Percentiles rank a stretch among this genome's conserved stretches.
phyloP scores from a whole-genome alignment of 2,329 filamentous ascomycete species.

The Talaromyces sp. region DNA sequence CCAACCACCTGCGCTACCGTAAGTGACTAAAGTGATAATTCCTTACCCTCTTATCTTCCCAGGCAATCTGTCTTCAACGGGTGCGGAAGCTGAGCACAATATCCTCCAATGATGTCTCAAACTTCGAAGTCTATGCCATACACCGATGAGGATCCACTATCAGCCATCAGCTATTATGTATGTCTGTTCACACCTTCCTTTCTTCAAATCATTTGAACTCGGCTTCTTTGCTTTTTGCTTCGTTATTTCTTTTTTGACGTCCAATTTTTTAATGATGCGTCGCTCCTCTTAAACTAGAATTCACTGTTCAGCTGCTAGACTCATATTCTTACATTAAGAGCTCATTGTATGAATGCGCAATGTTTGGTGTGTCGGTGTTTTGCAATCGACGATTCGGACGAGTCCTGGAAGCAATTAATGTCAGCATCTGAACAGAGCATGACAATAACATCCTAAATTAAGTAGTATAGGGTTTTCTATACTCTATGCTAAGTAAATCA shows the following conservation, averaged over 20 bases:
- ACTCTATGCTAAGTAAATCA: neutral
- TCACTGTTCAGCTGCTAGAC: neutral
- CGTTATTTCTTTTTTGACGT: neutral
- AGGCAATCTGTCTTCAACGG: neutral
- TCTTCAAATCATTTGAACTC: neutral
- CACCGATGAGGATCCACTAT: neutral
- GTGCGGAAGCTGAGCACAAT: neutral
- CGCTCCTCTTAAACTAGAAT: neutral
- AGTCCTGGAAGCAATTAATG: neutral
- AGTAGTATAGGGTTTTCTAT: neutral
- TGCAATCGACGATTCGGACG: neutral
- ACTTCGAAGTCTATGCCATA: neutral
- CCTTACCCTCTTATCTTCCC: conserved; percentile 2
- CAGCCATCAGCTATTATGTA: neutral
- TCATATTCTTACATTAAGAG: neutral
- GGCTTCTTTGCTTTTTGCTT: neutral
- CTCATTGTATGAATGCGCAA: neutral
- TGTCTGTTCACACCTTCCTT: neutral
- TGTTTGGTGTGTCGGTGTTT: neutral
- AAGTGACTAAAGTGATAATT: neutral
- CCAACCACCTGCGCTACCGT: neutral
- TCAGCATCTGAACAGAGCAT: neutral
- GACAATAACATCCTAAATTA: neutral
- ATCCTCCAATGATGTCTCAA: neutral
- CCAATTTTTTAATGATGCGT: neutral